Evolutionary conservation across 179 eudicot species (phyloP), one percentile per base, ranked within the genome.

Genomic region (Nepenthes alata): DNA sequence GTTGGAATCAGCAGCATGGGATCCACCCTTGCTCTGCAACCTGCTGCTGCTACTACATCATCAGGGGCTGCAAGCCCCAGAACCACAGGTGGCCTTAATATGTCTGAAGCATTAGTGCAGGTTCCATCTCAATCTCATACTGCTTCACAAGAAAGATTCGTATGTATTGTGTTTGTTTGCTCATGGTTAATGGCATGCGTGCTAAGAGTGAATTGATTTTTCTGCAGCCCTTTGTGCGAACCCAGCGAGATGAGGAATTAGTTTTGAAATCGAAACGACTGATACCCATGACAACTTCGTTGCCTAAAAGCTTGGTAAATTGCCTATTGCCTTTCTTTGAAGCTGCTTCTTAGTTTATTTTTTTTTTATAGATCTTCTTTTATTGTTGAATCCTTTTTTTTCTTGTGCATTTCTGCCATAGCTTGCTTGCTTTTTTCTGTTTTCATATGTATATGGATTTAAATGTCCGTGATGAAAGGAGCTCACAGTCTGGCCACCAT

Each of bases 81-180:
- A 4, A 41, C 45, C 45, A 41, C 45, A 41, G 47, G 51, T 65
- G 84, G 81, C 61, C 85, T 81, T 25, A 89, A 83, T 62, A 89
- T 89, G 97, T 95, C 97, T 47, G 89, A 87, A 75, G 72, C 95
- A 57, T 75, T 89, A 69, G 87, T 72, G 64, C 91, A 81, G 69
- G 81, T 85, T 53, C 77, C 95, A 48, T 61, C 74, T 36, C 83
- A 75, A 58, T 72, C 82, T 65, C 78, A 74, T 39, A 73, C 68
- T 45, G n/a, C 63, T 51, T 72, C 85, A 14, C 87, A 89, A 87
- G 97, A 85, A 68, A 16, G 55, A 35, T 47, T 12, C 39, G 5
- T 41, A 41, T 41, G 5, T 41, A 41, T 41, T 12, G 16, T 52
- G 34, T 58, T 48, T 55, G 34, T 48, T 57, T 37, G 36, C 59